Base-by-base conservation (phyloP, 23 red algal species). In the Gracilariopsis chorda region DNA sequence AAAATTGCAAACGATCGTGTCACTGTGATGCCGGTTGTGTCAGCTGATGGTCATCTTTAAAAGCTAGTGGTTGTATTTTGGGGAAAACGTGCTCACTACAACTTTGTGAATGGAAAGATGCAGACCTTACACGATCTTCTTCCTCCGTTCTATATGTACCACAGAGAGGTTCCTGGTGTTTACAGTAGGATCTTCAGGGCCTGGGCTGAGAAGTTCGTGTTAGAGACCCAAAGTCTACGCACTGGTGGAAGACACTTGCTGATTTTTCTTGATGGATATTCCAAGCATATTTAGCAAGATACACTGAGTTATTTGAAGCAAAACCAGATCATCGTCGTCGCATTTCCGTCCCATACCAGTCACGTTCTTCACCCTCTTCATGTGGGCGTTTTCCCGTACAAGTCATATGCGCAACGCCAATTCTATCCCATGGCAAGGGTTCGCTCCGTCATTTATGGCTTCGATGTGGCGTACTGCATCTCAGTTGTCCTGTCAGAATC, bases 91-190 rank as follows among this genome's bases (percentile, higher is more conserved):
- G 45, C 13, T 0, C 76, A 57, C 33, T 80, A 51, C 23, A 8
- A 1, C 24, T 20, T n/a, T 21, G 1, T 80, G 19, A 56, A 80
- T 57, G 76, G 44, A 13, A 28, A 49, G 21, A 0, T 53, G 25
- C 21, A 80, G 36, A 53, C 81, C 21, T 39, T 67, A 16, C 81
- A 70, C 1, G 40, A 44, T n/a, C 29, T n/a, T 19, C 57, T 71
- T 0, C 57, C 57, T 49, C 81, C 81, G 29, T 68, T 1, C 59
- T 85, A 85, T 34, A 21, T 85, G 4, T 71, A 85, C 47, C 81
- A 68, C n/a, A 33, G 14, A 19, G 81, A 85, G 12, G 19, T 41
- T 45, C 2, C 81, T 12, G 59, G 81, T 27, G 62, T 85, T 23
- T 29, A 85, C 59, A 32, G 48, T 68, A n/a, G 13, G 11, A 85